Evolutionary conservation across 192 early-diverging fungal species (phyloP).

Genomic region (Tieghemiomyces parasiticus): DNA sequence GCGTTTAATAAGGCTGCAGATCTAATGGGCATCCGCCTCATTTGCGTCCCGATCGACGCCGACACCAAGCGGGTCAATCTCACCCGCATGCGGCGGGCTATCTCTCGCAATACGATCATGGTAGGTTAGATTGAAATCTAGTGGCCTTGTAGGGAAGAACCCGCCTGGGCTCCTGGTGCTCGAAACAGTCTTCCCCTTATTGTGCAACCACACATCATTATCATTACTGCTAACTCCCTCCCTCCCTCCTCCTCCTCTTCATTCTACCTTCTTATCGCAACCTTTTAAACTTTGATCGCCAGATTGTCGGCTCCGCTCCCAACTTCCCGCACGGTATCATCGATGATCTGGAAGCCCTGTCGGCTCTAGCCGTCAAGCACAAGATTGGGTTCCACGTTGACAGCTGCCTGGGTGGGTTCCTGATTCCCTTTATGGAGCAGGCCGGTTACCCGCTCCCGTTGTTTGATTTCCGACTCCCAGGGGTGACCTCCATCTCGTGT

Average conservation of each 20-base stretch:
- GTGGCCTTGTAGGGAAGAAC: too few species aligned
- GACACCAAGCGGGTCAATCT: constrained; percentile 61
- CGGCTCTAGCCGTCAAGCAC: constrained; percentile 58
- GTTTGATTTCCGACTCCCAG: constrained; percentile 81
- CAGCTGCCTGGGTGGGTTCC: constrained; percentile 89
- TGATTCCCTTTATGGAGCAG: constrained; percentile 87
- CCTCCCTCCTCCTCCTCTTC: too few species aligned
- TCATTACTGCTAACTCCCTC: too few species aligned
- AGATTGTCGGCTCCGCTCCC: constrained; percentile 77
- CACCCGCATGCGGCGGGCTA: constrained; percentile 56
- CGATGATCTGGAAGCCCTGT: constrained; percentile 75
- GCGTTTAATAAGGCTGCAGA: constrained; percentile 91
- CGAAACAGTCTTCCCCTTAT: too few species aligned
- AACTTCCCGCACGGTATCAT: constrained; percentile 89
- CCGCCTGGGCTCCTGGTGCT: too few species aligned
- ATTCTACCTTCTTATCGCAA: too few species aligned
- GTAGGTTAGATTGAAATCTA: constrained; percentile 20
- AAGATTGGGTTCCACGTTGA: constrained; percentile 88
- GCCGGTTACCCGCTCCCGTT: constrained; percentile 67
- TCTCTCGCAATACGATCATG: constrained; percentile 86
- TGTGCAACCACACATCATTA: too few species aligned
- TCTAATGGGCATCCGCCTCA: constrained; percentile 81
- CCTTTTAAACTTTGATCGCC: too few species aligned
- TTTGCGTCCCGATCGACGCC: constrained; percentile 70
- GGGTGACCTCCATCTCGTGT: constrained; percentile 89